Conservation (phyloP, 768 basidiomycete genomes). For the Cubamyces sp. region DNA sequence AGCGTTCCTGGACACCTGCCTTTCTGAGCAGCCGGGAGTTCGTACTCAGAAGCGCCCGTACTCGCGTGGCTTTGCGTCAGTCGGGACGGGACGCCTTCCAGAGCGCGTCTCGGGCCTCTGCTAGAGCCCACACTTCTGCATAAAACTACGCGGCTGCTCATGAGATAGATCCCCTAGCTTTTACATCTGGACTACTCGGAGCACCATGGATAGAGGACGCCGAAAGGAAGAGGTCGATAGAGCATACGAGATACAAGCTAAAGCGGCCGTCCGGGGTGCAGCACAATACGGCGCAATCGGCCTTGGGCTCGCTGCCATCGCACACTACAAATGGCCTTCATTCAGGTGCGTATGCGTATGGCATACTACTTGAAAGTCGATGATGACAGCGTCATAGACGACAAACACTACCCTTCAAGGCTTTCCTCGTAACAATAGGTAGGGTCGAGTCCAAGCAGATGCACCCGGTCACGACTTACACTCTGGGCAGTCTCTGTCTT, state of each 20-base stretch:
- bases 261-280: conserved; percentile 50
- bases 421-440: conserved; percentile 77
- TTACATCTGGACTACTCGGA: neutral
- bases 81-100: neutral
- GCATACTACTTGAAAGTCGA: neutral
- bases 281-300: conserved; percentile 56
- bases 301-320: conserved; percentile 61
- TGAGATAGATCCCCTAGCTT: neutral
- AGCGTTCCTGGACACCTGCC: conserved; percentile 5
- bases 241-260: conserved; percentile 32
- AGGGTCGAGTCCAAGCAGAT: conserved; percentile 33
- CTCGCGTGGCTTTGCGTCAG: conserved; percentile 17
- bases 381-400: conserved; percentile 47
- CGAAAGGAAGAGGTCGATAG: conserved; percentile 31
- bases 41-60: neutral
- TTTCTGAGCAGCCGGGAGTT: neutral
- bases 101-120: neutral
- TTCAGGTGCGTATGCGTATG: conserved; percentile 57
- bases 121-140: neutral
- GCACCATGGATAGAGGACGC: conserved; percentile 27
- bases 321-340: conserved; percentile 70
- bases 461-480: conserved; percentile 33
- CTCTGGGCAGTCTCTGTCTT: conserved; percentile 51
- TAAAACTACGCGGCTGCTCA: neutral
- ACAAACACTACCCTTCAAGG: conserved; percentile 82